phyloP scores from a whole-genome alignment of 257 asterid species.

The Solanum paucissectum region DNA sequence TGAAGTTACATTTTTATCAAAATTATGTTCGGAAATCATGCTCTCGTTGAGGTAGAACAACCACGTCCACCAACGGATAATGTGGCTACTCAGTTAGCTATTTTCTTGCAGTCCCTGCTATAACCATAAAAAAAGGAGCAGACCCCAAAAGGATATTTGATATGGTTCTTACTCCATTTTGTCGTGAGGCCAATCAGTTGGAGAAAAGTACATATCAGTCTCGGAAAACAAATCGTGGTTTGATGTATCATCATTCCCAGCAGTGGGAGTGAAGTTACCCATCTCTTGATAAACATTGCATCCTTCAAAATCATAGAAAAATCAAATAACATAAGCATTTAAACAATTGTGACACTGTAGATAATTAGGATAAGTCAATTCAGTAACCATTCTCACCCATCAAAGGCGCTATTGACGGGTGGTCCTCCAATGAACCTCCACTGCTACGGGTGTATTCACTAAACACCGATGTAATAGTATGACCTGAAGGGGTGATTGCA shows the following conservation, averaged over 20 bases:
- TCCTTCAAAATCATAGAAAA: constrained; percentile 28
- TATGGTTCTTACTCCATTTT: neutral
- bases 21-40: neutral
- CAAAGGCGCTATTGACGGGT: constrained; percentile 19
- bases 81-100: neutral
- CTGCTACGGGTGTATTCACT: constrained; percentile 38
- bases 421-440: constrained; percentile 42
- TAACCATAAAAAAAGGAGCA: neutral
- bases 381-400: constrained; percentile 25
- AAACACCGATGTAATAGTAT: constrained; percentile 41
- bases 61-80: neutral
- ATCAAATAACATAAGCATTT: neutral
- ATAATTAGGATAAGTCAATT: neutral
- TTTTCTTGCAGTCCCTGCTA: neutral
- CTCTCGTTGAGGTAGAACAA: neutral
- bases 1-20: neutral
- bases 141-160: neutral
- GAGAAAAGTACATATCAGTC: constrained; percentile 26
- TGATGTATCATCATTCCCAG: constrained; percentile 11
- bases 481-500: constrained; percentile 35
- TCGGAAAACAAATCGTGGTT: constrained; percentile 13
- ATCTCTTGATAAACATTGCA: constrained; percentile 25
- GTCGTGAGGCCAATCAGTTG: constrained; percentile 5
- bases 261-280: constrained; percentile 14
- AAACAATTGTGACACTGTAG: neutral